These are phyloP conservation scores for Theileria luwenshuni DNA, from an alignment of 169 alveolate genomes.

Conservation along the genomic window DNA sequence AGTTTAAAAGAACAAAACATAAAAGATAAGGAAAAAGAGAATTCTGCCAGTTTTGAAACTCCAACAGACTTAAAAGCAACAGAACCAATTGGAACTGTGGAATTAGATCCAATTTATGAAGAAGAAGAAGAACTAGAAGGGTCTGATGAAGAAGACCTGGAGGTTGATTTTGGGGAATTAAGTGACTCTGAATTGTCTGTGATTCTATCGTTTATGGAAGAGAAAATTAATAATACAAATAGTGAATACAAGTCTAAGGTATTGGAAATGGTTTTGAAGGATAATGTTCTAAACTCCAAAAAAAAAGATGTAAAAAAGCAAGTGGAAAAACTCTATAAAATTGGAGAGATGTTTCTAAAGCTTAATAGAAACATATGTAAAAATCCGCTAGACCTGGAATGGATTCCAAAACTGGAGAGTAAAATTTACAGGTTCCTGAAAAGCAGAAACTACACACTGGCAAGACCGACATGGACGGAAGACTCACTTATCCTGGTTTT, in stretches of 20 bases:
- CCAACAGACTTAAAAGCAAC: neutral
- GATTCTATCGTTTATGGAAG: constrained; percentile 28
- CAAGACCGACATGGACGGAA: constrained; percentile 54
- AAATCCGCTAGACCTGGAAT: constrained; percentile 41
- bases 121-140: constrained; percentile 36
- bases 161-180: constrained; percentile 48
- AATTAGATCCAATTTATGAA: neutral
- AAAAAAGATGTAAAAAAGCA: constrained; percentile 28
- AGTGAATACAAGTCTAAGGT: constrained; percentile 23
- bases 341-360: constrained; percentile 35
- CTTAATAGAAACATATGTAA: constrained; percentile 37
- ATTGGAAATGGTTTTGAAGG: constrained; percentile 23
- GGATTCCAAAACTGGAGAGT: constrained; percentile 45
- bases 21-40: neutral
- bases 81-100: constrained; percentile 22
- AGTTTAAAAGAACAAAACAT: neutral
- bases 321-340: constrained; percentile 32
- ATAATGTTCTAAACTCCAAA: constrained; percentile 20
- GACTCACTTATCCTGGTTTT: constrained; percentile 20
- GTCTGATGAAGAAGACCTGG: constrained; percentile 3
- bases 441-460: constrained; percentile 11
- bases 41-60: neutral
- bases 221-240: constrained; percentile 28
- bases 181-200: constrained; percentile 23
- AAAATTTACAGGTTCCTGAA: constrained; percentile 26